These are phyloP conservation scores for Saussurea involucrata DNA, from an alignment of 129 eudicot genomes.

Conservation along the genomic window DNA sequence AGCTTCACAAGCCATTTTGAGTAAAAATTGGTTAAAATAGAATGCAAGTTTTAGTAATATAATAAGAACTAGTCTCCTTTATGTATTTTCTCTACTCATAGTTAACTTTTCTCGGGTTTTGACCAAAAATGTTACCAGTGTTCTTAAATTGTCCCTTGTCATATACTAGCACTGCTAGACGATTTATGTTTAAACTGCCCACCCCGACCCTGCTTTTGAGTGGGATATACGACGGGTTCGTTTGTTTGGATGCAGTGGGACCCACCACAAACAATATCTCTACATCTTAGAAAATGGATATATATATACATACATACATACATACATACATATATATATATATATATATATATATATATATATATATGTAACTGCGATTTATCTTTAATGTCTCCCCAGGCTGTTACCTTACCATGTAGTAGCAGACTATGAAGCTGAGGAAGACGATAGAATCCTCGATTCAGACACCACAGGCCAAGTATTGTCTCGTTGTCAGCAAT, in stretches of 20 bases:
- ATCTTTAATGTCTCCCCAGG: slow-evolving; percentile 37
- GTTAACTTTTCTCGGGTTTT: background rate
- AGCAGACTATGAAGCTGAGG: slow-evolving; percentile 54
- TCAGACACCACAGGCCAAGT: slow-evolving; percentile 39
- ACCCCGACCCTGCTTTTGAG: too few relatives aligned
- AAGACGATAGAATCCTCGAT: slow-evolving; percentile 39
- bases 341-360: too few relatives aligned
- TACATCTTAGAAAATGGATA: background rate
- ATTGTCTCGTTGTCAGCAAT: slow-evolving; percentile 33
- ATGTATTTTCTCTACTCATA: background rate
- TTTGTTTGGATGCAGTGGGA: background rate
- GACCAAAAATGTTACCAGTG: background rate
- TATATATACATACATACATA: too few relatives aligned
- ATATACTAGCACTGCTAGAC: too few relatives aligned
- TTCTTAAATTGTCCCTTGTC: too few relatives aligned
- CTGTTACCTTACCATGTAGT: slow-evolving; percentile 60
- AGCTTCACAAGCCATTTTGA: background rate
- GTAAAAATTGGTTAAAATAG: background rate
- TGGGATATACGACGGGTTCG: background rate
- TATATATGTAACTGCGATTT: background rate
- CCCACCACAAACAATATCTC: background rate
- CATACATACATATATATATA: too few relatives aligned
- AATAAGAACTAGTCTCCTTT: background rate
- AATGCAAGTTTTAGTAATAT: background rate
- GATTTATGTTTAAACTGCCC: background rate